Base-by-base conservation (phyloP, 208 protist species). In the Acanthamoeba lenticulata region DNA sequence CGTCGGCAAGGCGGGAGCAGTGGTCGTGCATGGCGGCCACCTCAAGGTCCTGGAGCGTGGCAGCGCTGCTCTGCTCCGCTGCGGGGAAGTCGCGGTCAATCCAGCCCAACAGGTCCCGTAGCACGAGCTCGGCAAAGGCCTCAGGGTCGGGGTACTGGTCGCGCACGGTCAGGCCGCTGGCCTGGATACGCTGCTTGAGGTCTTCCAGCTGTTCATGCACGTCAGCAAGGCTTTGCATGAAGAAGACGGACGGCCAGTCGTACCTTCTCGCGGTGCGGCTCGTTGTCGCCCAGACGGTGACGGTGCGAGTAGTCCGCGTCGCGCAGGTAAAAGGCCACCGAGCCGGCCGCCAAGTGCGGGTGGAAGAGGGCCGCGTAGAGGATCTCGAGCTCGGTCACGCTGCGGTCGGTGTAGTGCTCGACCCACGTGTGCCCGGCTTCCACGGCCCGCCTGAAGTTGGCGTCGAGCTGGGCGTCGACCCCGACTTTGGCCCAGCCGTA, bases 401-500 rank as follows among this genome's bases (percentile, higher is more conserved):
- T 94, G 7, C 77, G 4, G 45, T 86, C 77, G 2, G 77, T 38
- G 77, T 86, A 86, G 77, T 86, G 77, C 36, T 86, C 77, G 21
- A 86, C 29, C 77, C 77, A 86, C 0, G 77, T 57, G 77, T 86
- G 77, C 7, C 77, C 77, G 2, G 77, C 77, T 38, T 86, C 77
- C 11, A 86, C 57, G 44, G 77, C 77, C 27, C 44, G 40, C 77
- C 36, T 57, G 2, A 86, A 38, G 45, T 19, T 86, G 40, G 5
- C 32, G 44, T 86, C 77, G 19, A 86, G 27, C 0, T 86, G 40
- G 7, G 49, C 17, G 32, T 86, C 45, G n/a, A 92, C 47, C 5
- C 86, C 86, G 1, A 69, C 65, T 36, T 92, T 92, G 42, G 90
- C 55, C 90, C 90, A 94, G 45, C 90, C 90, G 36, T 94, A 94